phyloP scores from a whole-genome alignment of 768 basidiomycete genomes.

The Xanthoconium purpureum region DNA sequence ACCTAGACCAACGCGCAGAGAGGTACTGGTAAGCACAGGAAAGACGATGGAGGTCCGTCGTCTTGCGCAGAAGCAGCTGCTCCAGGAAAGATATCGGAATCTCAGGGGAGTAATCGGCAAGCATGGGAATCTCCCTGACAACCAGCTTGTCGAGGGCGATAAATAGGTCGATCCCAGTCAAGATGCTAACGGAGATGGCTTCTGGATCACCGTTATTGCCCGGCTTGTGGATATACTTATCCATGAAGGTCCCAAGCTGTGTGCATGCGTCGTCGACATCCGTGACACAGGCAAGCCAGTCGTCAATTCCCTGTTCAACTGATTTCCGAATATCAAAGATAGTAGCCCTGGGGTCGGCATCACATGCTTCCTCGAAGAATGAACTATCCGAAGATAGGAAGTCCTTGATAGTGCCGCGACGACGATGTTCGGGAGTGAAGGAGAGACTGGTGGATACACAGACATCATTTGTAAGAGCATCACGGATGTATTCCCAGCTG shows the following conservation, averaged over 20 bases:
- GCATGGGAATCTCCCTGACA: background rate
- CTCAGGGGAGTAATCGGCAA: too few species aligned
- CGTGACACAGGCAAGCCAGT: too few species aligned
- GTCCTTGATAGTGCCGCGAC: conserved; percentile 9
- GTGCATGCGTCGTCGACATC: conserved; percentile 6
- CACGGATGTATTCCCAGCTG: background rate
- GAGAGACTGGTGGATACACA: background rate
- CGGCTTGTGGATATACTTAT: conserved; percentile 25
- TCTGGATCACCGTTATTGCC: conserved; percentile 27
- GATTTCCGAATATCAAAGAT: conserved; percentile 38
- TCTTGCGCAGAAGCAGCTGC: background rate
- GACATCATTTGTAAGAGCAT: conserved; percentile 7
- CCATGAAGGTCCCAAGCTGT: conserved; percentile 18
- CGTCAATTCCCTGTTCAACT: conserved; percentile 19
- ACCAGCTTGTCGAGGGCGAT: background rate
- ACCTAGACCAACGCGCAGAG: too few species aligned
- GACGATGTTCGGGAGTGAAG: conserved; percentile 1
- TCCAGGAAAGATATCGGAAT: background rate
- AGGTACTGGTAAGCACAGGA: too few species aligned
- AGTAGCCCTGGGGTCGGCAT: conserved; percentile 10
- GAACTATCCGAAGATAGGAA: conserved; percentile 13
- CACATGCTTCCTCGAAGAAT: conserved; percentile 5
- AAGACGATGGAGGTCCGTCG: too few species aligned
- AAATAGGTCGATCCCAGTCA: conserved; percentile 25
- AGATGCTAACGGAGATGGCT: conserved; percentile 36